Base-by-base conservation (phyloP, 2,329 filamentous ascomycete species). In the Arthrobotrys iridis region DNA sequence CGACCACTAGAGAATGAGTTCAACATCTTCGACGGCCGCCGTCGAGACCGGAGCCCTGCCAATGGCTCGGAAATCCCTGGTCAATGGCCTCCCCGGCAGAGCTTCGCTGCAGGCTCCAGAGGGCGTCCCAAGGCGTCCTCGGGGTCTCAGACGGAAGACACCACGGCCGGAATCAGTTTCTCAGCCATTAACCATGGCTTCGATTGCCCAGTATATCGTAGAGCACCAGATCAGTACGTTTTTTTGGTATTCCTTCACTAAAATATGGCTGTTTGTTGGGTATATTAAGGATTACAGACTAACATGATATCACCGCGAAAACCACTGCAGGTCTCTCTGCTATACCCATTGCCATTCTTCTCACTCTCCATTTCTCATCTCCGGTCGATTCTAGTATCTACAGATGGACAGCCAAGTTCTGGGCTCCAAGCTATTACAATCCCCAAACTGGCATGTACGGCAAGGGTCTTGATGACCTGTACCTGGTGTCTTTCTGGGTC, bases 381-480 rank as follows among this genome's bases (percentile, higher is more conserved):
- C 93, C 94, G 59, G n/a, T 35, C n/a, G 40, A 68, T 41, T 76
- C 72, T 5, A 90, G 90, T 79, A 88, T 93, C 55, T 88, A 92
- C 77, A 85, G 87, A 62, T 89, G 91, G 80, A 96, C 93, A n/a
- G 86, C 87, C 80, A 95, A 93, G 79, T 97, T 97, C 85, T 93
- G 96, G 83, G 87, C 88, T 67, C 87, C 97, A 71, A 93, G 92
- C 70, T 95, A 98, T 84, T 89, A 90, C 82, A 91, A 94, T 81
- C 83, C 88, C 0, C 81, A 84, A 5, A 88, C 89, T 0, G 89
- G 88, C 46, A 83, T 87, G 75, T 98, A 97, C 82, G 88, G 87
- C 50, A 87, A 90, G 78, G 94, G 95, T 76, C 87, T 86, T 81
- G 90, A 96, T 80, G 95, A 99, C 83, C 84, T 88, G 77, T 91